Evolutionary conservation across 306 rosid genomes (phyloP).

Genomic region (Sesbania bispinosa): DNA sequence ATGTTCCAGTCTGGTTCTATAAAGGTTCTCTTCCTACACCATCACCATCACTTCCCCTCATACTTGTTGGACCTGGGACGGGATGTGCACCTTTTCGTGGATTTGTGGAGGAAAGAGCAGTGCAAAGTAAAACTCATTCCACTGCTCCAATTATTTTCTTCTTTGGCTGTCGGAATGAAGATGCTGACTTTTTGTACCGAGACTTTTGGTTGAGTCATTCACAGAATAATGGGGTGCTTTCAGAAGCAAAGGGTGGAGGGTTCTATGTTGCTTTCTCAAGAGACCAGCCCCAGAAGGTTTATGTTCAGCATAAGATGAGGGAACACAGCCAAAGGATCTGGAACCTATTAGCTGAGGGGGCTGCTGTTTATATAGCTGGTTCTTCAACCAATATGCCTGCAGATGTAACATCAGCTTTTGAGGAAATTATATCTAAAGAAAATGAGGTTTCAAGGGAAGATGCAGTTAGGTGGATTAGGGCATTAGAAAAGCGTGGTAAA

Average conservation of each 20-base stretch:
- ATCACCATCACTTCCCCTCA: slow-evolving; percentile 70
- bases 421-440: slow-evolving; percentile 70
- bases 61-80: slow-evolving; percentile 91
- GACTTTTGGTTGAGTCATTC: slow-evolving; percentile 76
- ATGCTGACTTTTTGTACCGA: slow-evolving; percentile 65
- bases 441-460: slow-evolving; percentile 57
- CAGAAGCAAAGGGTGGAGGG: slow-evolving; percentile 80
- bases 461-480: slow-evolving; percentile 70
- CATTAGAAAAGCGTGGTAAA: slow-evolving; percentile 65
- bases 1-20: slow-evolving; percentile 71
- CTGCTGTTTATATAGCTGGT: slow-evolving; percentile 82
- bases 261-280: slow-evolving; percentile 86
- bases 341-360: slow-evolving; percentile 69
- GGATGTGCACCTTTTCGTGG: slow-evolving; percentile 95
- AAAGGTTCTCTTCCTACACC: slow-evolving; percentile 85
- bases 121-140: slow-evolving; percentile 42
- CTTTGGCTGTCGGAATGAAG: slow-evolving; percentile 78
- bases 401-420: slow-evolving; percentile 74
- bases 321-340: slow-evolving; percentile 67
- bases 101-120: slow-evolving; percentile 79
- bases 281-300: slow-evolving; percentile 76
- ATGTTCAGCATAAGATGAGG: slow-evolving; percentile 84
- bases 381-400: slow-evolving; percentile 93
- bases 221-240: slow-evolving; percentile 58
- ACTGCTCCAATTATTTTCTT: slow-evolving; percentile 79